Evolutionary conservation across 495 filamentous ascomycete genomes (phyloP).

Genomic region (Evernia prunastri): DNA sequence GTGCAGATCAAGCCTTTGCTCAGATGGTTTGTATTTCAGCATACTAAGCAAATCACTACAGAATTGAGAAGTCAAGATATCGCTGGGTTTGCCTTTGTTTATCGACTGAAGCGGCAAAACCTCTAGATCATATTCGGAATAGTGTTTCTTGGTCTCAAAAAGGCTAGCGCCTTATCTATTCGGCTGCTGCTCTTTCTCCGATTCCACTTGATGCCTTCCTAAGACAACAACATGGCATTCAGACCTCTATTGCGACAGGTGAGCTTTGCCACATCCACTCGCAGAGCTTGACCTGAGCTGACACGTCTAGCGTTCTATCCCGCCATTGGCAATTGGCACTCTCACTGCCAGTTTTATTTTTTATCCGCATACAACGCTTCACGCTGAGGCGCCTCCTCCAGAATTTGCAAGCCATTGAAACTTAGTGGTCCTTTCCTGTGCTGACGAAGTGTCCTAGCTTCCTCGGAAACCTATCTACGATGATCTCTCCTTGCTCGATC

Average conservation of each 20-base stretch:
- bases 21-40: too few species aligned
- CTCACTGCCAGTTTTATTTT: slow-evolving; percentile 49
- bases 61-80: too few species aligned
- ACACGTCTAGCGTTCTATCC: slow-evolving; percentile 46
- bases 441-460: slow-evolving; percentile 30
- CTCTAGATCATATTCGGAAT: neutral
- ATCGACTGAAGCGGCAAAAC: too few species aligned
- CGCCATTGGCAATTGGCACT: slow-evolving; percentile 49
- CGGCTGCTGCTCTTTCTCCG: neutral
- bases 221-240: slow-evolving; percentile 38
- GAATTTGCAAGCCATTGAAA: slow-evolving; percentile 26
- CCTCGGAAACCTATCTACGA: slow-evolving; percentile 86
- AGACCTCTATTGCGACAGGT: slow-evolving; percentile 42
- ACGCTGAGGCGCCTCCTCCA: slow-evolving; percentile 51
- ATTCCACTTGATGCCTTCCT: neutral
- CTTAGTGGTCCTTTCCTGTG: neutral
- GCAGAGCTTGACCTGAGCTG: slow-evolving; percentile 10
- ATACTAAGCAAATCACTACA: too few species aligned
- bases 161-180: neutral
- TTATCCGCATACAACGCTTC: slow-evolving; percentile 46
- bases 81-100: too few species aligned
- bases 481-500: slow-evolving; percentile 44
- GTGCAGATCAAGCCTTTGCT: too few species aligned
- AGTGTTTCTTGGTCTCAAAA: neutral
- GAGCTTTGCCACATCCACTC: slow-evolving; percentile 20